A percentile compares a stretch with the other conserved stretches of the same genome.
Evolutionary conservation across 2,329 filamentous ascomycete species (phyloP).

Genomic region (Aspergillus ochraceoroseus): DNA sequence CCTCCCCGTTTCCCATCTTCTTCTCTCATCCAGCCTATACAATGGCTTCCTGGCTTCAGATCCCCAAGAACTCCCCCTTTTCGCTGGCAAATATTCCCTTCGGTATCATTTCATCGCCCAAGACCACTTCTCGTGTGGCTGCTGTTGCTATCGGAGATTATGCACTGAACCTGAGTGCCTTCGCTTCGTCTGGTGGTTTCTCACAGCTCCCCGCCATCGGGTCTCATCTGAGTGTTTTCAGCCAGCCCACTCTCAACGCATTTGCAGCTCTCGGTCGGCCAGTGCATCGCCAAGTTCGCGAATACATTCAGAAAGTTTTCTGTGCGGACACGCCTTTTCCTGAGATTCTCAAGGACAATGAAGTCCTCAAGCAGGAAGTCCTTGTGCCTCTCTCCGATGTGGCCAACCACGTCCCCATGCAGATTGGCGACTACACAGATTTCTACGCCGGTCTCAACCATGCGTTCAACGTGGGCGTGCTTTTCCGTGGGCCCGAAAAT

Average conservation of each 20-base stretch:
- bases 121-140: slow-evolving; percentile 54
- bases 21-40: slow-evolving; percentile 17
- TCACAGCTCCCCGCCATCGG: slow-evolving; percentile 53
- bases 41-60: slow-evolving; percentile 55
- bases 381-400: slow-evolving; percentile 58
- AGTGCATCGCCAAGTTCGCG: slow-evolving; percentile 63
- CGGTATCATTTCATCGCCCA: slow-evolving; percentile 66
- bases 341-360: slow-evolving; percentile 60
- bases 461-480: slow-evolving; percentile 64
- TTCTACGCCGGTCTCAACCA: slow-evolving; percentile 80
- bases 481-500: slow-evolving; percentile 68
- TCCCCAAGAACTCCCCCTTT: slow-evolving; percentile 61
- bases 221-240: slow-evolving; percentile 58
- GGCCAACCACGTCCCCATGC: slow-evolving; percentile 66
- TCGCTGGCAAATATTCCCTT: slow-evolving; percentile 78
- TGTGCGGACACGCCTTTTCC: slow-evolving; percentile 55
- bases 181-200: slow-evolving; percentile 58
- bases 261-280: slow-evolving; percentile 68
- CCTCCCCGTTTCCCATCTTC: neutral
- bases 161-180: slow-evolving; percentile 63
- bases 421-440: slow-evolving; percentile 78
- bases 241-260: slow-evolving; percentile 61
- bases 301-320: slow-evolving; percentile 64
- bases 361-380: slow-evolving; percentile 51
- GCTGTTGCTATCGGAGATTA: slow-evolving; percentile 69